These are phyloP conservation scores for Paraconiothyrium sp. DNA, from an alignment of 2,329 filamentous ascomycete genomes.

Conservation along the genomic window DNA sequence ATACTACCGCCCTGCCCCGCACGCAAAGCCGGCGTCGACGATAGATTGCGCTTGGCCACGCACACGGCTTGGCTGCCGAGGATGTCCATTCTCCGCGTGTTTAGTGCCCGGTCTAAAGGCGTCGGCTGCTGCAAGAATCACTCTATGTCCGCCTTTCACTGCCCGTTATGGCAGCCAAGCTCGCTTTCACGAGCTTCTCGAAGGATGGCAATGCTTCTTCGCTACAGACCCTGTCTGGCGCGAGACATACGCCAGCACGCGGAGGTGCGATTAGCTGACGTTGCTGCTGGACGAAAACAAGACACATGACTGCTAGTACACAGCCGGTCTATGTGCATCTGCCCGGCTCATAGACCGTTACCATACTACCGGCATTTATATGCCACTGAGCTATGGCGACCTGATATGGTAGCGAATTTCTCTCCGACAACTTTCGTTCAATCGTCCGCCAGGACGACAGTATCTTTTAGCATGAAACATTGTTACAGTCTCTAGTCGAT, in stretches of 20 bases:
- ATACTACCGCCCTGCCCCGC: constrained; percentile 22
- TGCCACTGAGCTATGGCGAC: constrained; percentile 20
- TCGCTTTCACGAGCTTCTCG: constrained; percentile 33
- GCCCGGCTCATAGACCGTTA: constrained; percentile 25
- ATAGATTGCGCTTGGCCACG: constrained; percentile 35
- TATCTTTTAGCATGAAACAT: constrained; percentile 32
- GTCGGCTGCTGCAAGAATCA: constrained; percentile 24
- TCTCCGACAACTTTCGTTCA: constrained; percentile 21
- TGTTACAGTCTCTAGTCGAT: constrained; percentile 21
- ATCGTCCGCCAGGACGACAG: constrained; percentile 16
- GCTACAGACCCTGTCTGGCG: constrained; percentile 22
- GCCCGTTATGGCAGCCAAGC: constrained; percentile 34
- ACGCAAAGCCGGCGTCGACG: constrained; percentile 29
- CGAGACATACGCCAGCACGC: constrained; percentile 27
- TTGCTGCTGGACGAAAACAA: constrained; percentile 32
- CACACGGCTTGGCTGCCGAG: constrained; percentile 21
- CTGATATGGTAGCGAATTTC: constrained; percentile 32
- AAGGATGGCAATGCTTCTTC: constrained; percentile 33
- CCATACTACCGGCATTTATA: constrained; percentile 29
- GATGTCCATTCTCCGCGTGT: constrained; percentile 22
- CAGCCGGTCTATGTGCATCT: constrained; percentile 26
- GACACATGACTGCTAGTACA: constrained; percentile 37
- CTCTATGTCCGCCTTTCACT: constrained; percentile 31
- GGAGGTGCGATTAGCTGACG: constrained; percentile 32
- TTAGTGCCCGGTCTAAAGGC: constrained; percentile 42